Evolutionary conservation across 768 basidiomycete genomes (phyloP), one percentile per base, ranked within the genome.

Genomic region (Hydnomerulius pinastri): DNA sequence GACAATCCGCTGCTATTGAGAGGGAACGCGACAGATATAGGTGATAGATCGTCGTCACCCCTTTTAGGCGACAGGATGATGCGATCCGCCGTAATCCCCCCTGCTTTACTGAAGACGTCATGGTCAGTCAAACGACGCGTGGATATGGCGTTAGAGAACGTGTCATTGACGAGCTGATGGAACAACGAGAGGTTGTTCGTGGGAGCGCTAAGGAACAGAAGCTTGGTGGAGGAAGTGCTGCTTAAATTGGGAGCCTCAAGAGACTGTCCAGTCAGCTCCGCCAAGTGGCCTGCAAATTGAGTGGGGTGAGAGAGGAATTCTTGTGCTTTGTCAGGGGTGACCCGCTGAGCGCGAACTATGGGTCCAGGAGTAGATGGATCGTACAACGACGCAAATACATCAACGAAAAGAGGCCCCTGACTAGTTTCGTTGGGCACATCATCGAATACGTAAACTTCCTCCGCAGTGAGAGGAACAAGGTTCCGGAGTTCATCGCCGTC

Each of bases 51-150:
- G 10, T 65, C 54, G 13, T 60, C 57, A 3, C 62, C 68, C 3
- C 61, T 64, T 53, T 77, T 76, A 11, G 79, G 71, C 3, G 82
- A 75, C 25, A 95, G 74, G n/a, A 90, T 63, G 36, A 94, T 73
- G 12, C 87, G 79, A 61, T 83, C 82, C 12, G 80, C 81, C 12
- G 81, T 77, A 43, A 93, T 74, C 10, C 87, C 91, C 32, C 85
- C 87, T 17, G 78, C 74, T 58, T 80, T 85, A 18, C 87, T 88
- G 69, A 88, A 85, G 27, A 81, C 80, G 63, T 96, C 92, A 67
- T 86, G 74, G 51, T 85, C 82, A 15, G 80, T 80, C 27, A 90
- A 71, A 37, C 84, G 79, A 52, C 86, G 85, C 15, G 83, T 72
- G 4, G 72, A 66, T 18, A 92, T 74, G 3, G 71, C 67, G 15